Evolutionary conservation across 169 alveolate genomes (phyloP).

Genomic region (Theileria sp.): DNA sequence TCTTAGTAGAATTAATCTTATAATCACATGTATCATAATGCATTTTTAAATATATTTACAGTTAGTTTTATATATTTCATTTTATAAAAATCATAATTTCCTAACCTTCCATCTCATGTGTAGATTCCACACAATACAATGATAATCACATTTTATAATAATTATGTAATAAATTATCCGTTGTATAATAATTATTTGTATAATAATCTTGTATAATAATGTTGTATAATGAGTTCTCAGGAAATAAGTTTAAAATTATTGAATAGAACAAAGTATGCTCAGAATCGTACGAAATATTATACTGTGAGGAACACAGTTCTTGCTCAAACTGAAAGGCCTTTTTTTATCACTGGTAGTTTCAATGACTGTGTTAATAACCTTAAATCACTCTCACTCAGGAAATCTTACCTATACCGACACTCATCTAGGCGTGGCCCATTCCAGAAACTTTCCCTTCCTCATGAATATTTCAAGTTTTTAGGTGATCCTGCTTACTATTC

Average conservation of each 20-base stretch:
- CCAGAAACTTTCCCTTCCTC: constrained; percentile 43
- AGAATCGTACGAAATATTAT: constrained; percentile 52
- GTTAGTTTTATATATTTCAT: neutral
- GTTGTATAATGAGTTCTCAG: constrained; percentile 8
- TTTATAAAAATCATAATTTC: neutral
- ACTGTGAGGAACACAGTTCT: constrained; percentile 25
- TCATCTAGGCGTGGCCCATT: constrained; percentile 47
- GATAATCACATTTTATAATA: neutral
- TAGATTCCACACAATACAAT: neutral
- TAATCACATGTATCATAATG: neutral
- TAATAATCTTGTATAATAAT: no score
- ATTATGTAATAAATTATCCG: neutral
- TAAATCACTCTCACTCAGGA: constrained; percentile 32
- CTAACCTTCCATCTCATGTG: neutral
- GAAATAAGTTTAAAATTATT: constrained; percentile 6
- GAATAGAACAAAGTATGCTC: constrained; percentile 51
- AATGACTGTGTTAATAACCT: constrained; percentile 1
- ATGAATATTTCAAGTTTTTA: constrained; percentile 31
- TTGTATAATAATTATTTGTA: neutral
- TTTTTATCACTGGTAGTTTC: constrained; percentile 29
- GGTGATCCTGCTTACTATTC: constrained; percentile 64
- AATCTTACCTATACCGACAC: constrained; percentile 22
- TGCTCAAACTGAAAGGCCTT: constrained; percentile 11
- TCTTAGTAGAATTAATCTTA: neutral
- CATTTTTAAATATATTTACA: neutral